phyloP scores from a whole-genome alignment of 179 eudicot genomes.

The Actinidia arguta region DNA sequence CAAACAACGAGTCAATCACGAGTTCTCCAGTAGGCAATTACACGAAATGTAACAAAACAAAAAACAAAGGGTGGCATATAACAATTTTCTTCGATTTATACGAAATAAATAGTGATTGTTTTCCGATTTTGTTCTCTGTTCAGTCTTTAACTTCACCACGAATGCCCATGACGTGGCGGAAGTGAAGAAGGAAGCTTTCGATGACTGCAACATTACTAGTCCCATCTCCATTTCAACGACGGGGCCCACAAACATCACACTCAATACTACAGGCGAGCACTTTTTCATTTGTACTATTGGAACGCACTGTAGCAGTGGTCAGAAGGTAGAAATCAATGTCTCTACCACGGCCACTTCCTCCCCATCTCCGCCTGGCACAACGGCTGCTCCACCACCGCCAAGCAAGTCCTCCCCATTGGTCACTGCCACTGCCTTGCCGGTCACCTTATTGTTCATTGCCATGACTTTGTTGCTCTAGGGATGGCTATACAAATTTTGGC shows the following conservation, averaged over 20 bases:
- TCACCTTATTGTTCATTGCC: slow-evolving; percentile 19
- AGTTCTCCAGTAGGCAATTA: no score
- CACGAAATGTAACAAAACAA: no score
- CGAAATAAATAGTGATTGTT: no score
- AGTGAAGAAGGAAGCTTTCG: slow-evolving; percentile 48
- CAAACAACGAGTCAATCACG: no score
- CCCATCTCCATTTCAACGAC: slow-evolving; percentile 27
- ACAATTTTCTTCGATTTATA: no score
- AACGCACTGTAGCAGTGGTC: slow-evolving; percentile 48
- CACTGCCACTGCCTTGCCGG: slow-evolving; percentile 14
- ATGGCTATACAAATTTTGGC: no score
- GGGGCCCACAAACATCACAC: slow-evolving; percentile 53
- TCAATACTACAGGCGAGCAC: slow-evolving; percentile 47
- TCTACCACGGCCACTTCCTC: slow-evolving; percentile 21
- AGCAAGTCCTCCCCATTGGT: slow-evolving; percentile 24
- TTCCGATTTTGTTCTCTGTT: neutral
- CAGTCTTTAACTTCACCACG: slow-evolving; percentile 37
- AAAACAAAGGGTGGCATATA: no score
- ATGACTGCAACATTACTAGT: slow-evolving; percentile 35
- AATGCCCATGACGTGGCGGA: slow-evolving; percentile 57
- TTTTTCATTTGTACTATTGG: slow-evolving; percentile 60
- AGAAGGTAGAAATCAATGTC: slow-evolving; percentile 51
- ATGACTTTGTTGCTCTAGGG: slow-evolving; percentile 26
- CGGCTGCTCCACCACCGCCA: slow-evolving; percentile 27
- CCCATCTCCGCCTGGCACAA: slow-evolving; percentile 18